Evolutionary conservation across 2,329 filamentous ascomycete species (phyloP), one percentile per base, ranked within the genome.

Genomic region (Sarocladiaceae sp.): DNA sequence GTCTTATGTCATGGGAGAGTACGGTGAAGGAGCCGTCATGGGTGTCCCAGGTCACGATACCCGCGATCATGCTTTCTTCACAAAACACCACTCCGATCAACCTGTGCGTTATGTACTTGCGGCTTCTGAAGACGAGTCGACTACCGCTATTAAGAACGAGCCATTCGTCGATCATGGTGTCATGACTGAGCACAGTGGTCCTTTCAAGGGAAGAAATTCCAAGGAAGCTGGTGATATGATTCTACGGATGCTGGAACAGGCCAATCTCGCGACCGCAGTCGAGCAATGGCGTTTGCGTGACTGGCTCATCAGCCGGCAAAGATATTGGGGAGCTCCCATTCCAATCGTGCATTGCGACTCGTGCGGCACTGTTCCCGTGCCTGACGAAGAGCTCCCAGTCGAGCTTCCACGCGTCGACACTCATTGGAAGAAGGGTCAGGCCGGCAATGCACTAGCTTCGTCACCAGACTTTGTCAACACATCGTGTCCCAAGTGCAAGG

Each of bases 241-340:
- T 42, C 64, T 88, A 15, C 58, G 66, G 26, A 63, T 76, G 52
- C 72, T 83, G 2, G 64, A 76, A 48, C 62, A 69, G 3, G 74
- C 76, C 4, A 64, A 69, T 1, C 67, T 80, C n/a, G 86, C 80
- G 9, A 70, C 78, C 46, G 60, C 68, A n/a, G 70, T 77, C 7
- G 80, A 86, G 47, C 85, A 79, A 49, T 95, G 88, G 87, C 80
- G 85, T 43, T 72, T 95, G 20, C 74, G 88, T 48, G 89, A 95
- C 63, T 95, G 89, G 89, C 69, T 95, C 45, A 84, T 95, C 55
- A 94, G 88, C 59, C 80, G 89, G n/a, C 89, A 95, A 62, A 74
- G 89, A 51, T 95, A 94, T 60, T 95, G 89, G 89, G 89, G 89
- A 12, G 79, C 88, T 0, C 89, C 89, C 0, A 95, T 95, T 44